Evolutionary conservation across 83 land plant genomes (phyloP), one percentile per base, ranked within the genome.

Genomic region (Picea mariana): DNA sequence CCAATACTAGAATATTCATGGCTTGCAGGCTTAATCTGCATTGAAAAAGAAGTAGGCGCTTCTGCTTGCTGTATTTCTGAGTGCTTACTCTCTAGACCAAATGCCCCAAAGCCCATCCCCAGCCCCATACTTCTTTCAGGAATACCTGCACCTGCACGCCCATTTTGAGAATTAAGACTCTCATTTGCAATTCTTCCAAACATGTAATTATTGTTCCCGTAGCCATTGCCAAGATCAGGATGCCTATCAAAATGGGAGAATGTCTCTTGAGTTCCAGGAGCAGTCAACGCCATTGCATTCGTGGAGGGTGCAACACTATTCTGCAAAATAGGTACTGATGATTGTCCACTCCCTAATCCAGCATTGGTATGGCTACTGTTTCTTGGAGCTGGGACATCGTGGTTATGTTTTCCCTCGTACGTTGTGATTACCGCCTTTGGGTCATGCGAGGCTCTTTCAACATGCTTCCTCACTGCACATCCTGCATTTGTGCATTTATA

Each of bases 401-500:
- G 88, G 27, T 88, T 86, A 26, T 86, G 90, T 23, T 87, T 87
- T 31, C 89, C 89, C 63, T 87, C 87, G 40, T 87, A 87, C 13
- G 89, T 83, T 59, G 90, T 88, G 55, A 88, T 88, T 11, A 88
- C 90, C 27, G 90, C 89, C 79, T 83, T 86, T 1, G 86, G 83
- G 68, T 88, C 90, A 87, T 78, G 79, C 17, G 88, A 84, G 65
- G 90, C 90, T 44, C 90, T 87, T 76, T 89, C 91, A 72, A 89
- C 91, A 80, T 87, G 91, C 65, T 89, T 90, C 42, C 92, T 62
- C 21, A 90, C 92, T 20, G 88, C 81, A 73, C 92, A 90, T 18
- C 90, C 90, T 42, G 79, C 78, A 85, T 83, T 87, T 11, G 92
- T 90, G 81, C 92, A 90, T 80, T 90, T 90, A 83, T 88, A 90